Percentiles rank a stretch among this genome's conserved stretches.
phyloP scores from a whole-genome alignment of 176 grass and related monocot genomes.

The Pontederia crassipes region DNA sequence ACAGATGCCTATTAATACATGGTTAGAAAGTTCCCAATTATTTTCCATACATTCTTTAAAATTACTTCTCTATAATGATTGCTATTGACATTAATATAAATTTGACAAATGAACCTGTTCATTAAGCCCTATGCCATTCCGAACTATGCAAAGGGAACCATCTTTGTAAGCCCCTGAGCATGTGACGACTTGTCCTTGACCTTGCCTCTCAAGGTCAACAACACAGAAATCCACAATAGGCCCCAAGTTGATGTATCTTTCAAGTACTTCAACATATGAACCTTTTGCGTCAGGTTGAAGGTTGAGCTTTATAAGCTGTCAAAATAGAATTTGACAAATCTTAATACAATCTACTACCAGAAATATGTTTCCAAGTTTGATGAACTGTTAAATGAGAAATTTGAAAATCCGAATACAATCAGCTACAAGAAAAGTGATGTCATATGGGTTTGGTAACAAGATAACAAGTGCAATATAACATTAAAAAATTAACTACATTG shows the following conservation, averaged over 20 bases:
- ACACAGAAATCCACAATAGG: conserved; percentile 93
- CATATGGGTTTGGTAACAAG: no score
- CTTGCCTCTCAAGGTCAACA: conserved; percentile 93
- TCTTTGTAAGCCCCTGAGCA: conserved; percentile 95
- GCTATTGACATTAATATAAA: conserved; percentile 14
- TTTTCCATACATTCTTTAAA: no score
- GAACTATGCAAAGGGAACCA: conserved; percentile 81
- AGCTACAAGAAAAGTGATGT: no score
- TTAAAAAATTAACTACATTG: no score
- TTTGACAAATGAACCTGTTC: conserved; percentile 54
- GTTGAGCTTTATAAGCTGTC: conserved; percentile 89
- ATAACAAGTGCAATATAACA: no score
- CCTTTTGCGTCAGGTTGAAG: conserved; percentile 82
- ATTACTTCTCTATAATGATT: background rate
- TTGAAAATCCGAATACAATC: no score
- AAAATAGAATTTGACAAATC: conserved; percentile 7
- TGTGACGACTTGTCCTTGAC: conserved; percentile 83
- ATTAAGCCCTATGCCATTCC: conserved; percentile 84
- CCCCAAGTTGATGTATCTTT: conserved; percentile 84
- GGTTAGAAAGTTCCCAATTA: no score
- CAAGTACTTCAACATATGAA: conserved; percentile 89
- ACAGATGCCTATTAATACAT: conserved; percentile 55
- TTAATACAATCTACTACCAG: no score
- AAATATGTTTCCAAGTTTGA: no score
- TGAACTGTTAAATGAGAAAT: no score